phyloP scores from a whole-genome alignment of 2,329 filamentous ascomycete species.

The Ceratocystiopsis minuta region DNA sequence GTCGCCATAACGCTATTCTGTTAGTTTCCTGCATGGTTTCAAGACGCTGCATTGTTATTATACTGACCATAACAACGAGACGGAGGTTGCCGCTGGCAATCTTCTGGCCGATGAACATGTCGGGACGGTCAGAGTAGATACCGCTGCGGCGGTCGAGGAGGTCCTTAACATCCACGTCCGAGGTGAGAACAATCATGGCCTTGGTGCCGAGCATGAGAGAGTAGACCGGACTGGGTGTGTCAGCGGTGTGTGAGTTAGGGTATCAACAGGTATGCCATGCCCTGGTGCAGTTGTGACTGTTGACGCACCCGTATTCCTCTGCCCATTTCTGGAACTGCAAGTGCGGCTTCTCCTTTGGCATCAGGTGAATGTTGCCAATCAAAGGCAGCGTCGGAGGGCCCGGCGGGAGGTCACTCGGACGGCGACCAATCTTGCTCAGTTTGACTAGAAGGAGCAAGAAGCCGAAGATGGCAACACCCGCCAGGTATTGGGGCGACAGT shows the following conservation, averaged over 20 bases:
- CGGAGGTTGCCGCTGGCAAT: constrained; percentile 7
- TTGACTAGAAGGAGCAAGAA: neutral
- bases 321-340: constrained; percentile 34
- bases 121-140: constrained; percentile 30
- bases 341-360: constrained; percentile 23
- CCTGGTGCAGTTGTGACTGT: too few relatives aligned
- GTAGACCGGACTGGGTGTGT: constrained; percentile 23
- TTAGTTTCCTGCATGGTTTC: too few relatives aligned
- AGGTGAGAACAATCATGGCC: constrained; percentile 21
- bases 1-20: constrained; percentile 15
- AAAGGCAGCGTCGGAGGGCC: constrained; percentile 13
- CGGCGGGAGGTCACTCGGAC: constrained; percentile 7
- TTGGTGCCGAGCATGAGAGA: constrained; percentile 31
- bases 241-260: too few relatives aligned
- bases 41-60: too few relatives aligned
- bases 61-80: neutral
- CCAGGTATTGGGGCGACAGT: neutral
- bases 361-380: constrained; percentile 17
- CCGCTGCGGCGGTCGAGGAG: constrained; percentile 29
- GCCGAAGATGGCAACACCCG: neutral
- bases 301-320: constrained; percentile 20
- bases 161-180: constrained; percentile 23
- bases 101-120: constrained; percentile 1
- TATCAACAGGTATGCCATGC: too few relatives aligned
- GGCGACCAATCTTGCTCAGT: neutral